phyloP scores from a whole-genome alignment of 2,329 filamentous ascomycete genomes.

The Huntiella abstrusa region DNA sequence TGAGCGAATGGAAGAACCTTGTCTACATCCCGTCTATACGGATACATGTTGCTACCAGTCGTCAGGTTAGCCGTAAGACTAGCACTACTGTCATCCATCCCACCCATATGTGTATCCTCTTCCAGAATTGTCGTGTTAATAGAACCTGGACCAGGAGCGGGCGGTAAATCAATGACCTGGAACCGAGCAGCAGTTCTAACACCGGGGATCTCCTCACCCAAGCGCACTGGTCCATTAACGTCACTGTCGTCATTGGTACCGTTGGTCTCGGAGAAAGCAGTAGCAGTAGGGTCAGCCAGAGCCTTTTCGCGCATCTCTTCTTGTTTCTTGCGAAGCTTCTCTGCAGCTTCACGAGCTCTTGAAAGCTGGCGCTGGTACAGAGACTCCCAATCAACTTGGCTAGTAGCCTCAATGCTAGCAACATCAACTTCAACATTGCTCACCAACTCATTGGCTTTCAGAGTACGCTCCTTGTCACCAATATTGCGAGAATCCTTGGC shows the following conservation, averaged over 20 bases:
- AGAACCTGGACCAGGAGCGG: conserved; percentile 22
- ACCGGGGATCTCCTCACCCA: conserved; percentile 47
- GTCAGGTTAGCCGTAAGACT: conserved; percentile 20
- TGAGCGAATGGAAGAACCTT: conserved; percentile 45
- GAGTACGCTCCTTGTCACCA: conserved; percentile 62
- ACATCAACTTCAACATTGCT: conserved; percentile 93
- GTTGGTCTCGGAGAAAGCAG: too few relatives aligned
- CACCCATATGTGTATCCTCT: conserved; percentile 43
- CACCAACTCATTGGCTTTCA: conserved; percentile 81
- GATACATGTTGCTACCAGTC: background rate
- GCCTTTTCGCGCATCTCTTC: background rate
- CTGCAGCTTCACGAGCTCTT: conserved; percentile 38
- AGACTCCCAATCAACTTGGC: conserved; percentile 59
- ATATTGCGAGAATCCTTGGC: conserved; percentile 67
- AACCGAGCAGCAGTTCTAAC: conserved; percentile 33
- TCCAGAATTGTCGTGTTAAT: conserved; percentile 24
- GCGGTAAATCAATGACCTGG: conserved; percentile 24
- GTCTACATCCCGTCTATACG: conserved; percentile 9
- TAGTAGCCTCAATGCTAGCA: conserved; percentile 49
- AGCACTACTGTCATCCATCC: conserved; percentile 23
- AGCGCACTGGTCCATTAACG: conserved; percentile 34
- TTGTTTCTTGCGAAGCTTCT: conserved; percentile 43
- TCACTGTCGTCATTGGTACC: conserved; percentile 26
- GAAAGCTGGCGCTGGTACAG: conserved; percentile 57
- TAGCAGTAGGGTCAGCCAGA: background rate